phyloP scores from a whole-genome alignment of 2,329 filamentous ascomycete species.

The Xylariomycetidae sp. region DNA sequence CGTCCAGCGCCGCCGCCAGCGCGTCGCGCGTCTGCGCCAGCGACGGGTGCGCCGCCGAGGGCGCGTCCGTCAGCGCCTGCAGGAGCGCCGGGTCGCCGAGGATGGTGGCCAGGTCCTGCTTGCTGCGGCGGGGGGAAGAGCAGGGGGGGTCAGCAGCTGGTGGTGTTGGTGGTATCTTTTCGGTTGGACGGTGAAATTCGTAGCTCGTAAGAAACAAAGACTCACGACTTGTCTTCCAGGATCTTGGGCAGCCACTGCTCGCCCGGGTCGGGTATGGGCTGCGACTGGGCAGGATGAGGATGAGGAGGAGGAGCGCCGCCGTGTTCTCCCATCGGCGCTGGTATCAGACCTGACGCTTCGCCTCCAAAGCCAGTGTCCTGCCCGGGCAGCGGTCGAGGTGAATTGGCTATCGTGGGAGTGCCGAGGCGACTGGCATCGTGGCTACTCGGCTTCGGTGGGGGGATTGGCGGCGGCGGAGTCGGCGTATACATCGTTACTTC shows the following conservation, averaged over 20 bases:
- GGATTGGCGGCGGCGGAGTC: conserved; percentile 56
- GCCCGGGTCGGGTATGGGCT: conserved; percentile 49
- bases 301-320: too few relatives aligned
- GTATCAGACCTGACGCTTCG: conserved; percentile 26
- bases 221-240: conserved; percentile 75
- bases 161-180: too few relatives aligned
- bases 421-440: conserved; percentile 62
- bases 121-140: conserved; percentile 41
- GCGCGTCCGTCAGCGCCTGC: conserved; percentile 64
- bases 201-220: conserved; percentile 23
- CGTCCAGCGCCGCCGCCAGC: conserved; percentile 58
- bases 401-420: conserved; percentile 48
- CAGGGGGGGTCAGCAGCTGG: conserved; percentile 3
- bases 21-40: conserved; percentile 58
- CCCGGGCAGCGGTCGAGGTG: conserved; percentile 36
- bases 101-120: conserved; percentile 69
- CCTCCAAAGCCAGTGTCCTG: conserved; percentile 16
- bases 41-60: conserved; percentile 65
- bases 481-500: conserved; percentile 33
- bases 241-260: conserved; percentile 73
- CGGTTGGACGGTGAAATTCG: too few relatives aligned
- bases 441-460: conserved; percentile 65
- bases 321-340: conserved; percentile 12
- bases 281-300: conserved; percentile 21
- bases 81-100: conserved; percentile 61